Base-by-base conservation (phyloP, 345 rosid genomes). In the Cardamine chenopodiifolia region DNA sequence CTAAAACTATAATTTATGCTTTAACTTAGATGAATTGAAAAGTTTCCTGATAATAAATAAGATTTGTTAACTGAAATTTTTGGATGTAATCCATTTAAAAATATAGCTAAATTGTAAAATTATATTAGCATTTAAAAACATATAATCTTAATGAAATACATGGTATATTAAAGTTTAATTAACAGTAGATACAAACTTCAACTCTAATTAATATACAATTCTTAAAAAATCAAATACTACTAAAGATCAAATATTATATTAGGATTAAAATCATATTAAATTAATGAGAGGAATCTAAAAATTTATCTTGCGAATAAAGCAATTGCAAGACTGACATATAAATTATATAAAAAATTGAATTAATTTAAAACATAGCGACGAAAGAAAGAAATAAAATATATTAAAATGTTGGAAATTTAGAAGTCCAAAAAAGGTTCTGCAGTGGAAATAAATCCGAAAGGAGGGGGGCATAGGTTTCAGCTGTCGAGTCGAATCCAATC, bases 391-490 rank as follows among this genome's bases (percentile, higher is more conserved):
- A 37, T 8, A 28, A 59, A 67, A 61, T n/a, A 74, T 0, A 54
- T 3, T 17, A 44, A 55, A 47, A 0, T 1, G 10, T 5, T 5
- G 56, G 49, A 44, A 76, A 62, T 31, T 31, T 23, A 45, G 50
- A 76, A 77, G 71, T 70, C 67, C 75, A 74, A 20, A 65, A 64
- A 81, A 81, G 72, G 76, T 35, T 71, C 56, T 72, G 78, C 66
- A 72, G 72, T 66, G 81, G 81, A 72, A 78, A 78, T 62, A 29
- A 75, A 54, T 54, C 60, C 68, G 68, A 59, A 58, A 64, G 69
- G 66, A 53, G 66, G 73, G 64, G 70, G 82, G 78, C 80, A 75
- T 53, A 66, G 73, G 70, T 80, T 70, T 75, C 77, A 19, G 74
- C 72, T 70, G 72, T 57, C 77, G 54, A 74, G 61, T 71, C 83